Evolutionary conservation across 768 basidiomycete species (phyloP).

Genomic region (Strobilomyces echinocephalus): DNA sequence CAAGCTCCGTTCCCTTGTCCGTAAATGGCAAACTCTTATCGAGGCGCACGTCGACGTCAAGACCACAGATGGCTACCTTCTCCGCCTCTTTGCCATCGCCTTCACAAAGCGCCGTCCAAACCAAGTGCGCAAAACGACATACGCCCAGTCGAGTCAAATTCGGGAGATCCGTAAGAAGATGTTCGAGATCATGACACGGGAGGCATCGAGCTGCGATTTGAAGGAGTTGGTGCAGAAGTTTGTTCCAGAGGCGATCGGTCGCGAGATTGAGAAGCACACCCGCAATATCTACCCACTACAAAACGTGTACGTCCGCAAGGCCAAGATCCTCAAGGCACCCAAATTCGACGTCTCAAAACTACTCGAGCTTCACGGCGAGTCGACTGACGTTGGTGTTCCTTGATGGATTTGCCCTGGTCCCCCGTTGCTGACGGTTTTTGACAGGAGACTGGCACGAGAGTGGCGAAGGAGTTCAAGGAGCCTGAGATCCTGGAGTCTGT

Average conservation of each 20-base stretch:
- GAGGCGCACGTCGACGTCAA: slow-evolving; percentile 99
- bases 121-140: slow-evolving; percentile 99
- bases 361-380: slow-evolving; percentile 94
- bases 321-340: slow-evolving; percentile 97
- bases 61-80: slow-evolving; percentile 98
- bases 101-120: slow-evolving; percentile 97
- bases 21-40: slow-evolving; percentile 99
- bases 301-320: slow-evolving; percentile 99
- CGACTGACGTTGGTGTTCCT: slow-evolving; percentile 68
- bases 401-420: not conserved
- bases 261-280: slow-evolving; percentile 98
- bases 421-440: slow-evolving; percentile 7
- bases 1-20: slow-evolving; percentile 98
- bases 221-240: slow-evolving; percentile 99
- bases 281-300: slow-evolving; percentile 97
- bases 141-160: slow-evolving; percentile 92
- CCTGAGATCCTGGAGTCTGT: slow-evolving; percentile 91
- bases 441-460: slow-evolving; percentile 91
- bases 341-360: slow-evolving; percentile 96
- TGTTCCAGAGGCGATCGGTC: slow-evolving; percentile 96
- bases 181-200: slow-evolving; percentile 98
- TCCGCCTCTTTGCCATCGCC: slow-evolving; percentile 97
- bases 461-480: slow-evolving; percentile 97
- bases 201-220: slow-evolving; percentile 91
- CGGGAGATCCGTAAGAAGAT: slow-evolving; percentile 99